phyloP scores from a whole-genome alignment of 805 yeast genomes.

The Spathaspora girioi region DNA sequence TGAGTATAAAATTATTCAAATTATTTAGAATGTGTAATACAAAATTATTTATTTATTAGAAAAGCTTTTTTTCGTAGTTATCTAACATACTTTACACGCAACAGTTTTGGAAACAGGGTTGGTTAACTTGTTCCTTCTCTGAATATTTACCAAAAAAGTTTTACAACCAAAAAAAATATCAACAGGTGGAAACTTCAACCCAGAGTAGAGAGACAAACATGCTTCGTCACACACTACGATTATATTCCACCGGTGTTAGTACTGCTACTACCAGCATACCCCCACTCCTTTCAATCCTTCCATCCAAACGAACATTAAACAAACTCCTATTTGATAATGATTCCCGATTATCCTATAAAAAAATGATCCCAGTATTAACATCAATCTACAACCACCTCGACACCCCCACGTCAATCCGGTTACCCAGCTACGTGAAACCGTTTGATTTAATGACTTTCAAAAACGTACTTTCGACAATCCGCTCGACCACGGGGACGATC shows the following conservation, averaged over 20 bases:
- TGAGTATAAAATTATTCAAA: not conserved
- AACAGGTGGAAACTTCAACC: not conserved
- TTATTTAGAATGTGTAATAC: no score
- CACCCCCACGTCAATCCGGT: slow-evolving; percentile 26
- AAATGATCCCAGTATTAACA: slow-evolving; percentile 52
- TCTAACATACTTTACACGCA: no score
- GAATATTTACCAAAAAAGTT: no score
- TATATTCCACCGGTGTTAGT: not conserved
- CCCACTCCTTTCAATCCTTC: slow-evolving; percentile 40
- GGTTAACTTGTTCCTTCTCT: not conserved
- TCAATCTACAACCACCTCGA: slow-evolving; percentile 48
- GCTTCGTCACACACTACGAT: not conserved
- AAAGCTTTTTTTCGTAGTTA: no score
- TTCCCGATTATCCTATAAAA: slow-evolving; percentile 49
- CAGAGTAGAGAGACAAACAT: not conserved
- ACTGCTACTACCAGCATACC: slow-evolving; percentile 12
- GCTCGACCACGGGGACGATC: slow-evolving; percentile 57
- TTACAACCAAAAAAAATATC: not conserved
- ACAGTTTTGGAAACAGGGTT: not conserved
- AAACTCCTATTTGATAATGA: slow-evolving; percentile 65
- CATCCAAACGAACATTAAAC: slow-evolving; percentile 55
- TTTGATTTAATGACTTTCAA: slow-evolving; percentile 67
- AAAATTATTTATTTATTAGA: no score
- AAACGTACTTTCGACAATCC: slow-evolving; percentile 56
- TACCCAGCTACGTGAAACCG: slow-evolving; percentile 49